Evolutionary conservation across 2,329 filamentous ascomycete genomes (phyloP).

Genomic region (Diaporthe vexans): DNA sequence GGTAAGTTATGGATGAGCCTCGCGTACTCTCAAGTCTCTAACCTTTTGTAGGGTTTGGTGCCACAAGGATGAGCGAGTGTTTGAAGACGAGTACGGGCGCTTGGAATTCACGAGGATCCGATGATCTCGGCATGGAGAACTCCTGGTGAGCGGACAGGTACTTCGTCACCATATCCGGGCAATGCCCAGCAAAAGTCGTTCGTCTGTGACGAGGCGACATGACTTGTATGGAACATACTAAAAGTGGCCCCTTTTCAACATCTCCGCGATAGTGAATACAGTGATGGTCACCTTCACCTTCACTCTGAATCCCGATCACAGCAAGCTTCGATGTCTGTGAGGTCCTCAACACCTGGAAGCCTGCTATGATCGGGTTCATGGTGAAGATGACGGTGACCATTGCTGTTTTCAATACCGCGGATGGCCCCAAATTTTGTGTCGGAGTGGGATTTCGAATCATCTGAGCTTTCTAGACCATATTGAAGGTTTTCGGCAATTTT

Average conservation of each 20-base stretch:
- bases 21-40: background rate
- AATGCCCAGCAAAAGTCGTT: background rate
- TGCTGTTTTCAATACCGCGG: no score
- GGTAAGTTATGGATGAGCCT: background rate
- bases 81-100: conserved; percentile 5
- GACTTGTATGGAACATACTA: background rate
- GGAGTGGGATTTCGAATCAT: background rate
- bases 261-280: no score
- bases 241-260: background rate
- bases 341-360: no score
- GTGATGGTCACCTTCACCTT: no score
- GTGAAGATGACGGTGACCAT: no score
- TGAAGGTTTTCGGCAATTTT: background rate
- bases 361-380: no score
- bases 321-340: no score
- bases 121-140: background rate
- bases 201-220: background rate
- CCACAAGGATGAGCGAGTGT: background rate
- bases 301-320: no score
- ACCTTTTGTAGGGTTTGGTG: background rate
- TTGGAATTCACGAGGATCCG: background rate
- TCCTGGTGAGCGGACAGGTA: background rate
- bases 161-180: no score
- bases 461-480: background rate
- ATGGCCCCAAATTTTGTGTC: no score